These are phyloP conservation scores for Sarocladiaceae sp. DNA, from an alignment of 2,329 filamentous ascomycete species.

Conservation along the genomic window DNA sequence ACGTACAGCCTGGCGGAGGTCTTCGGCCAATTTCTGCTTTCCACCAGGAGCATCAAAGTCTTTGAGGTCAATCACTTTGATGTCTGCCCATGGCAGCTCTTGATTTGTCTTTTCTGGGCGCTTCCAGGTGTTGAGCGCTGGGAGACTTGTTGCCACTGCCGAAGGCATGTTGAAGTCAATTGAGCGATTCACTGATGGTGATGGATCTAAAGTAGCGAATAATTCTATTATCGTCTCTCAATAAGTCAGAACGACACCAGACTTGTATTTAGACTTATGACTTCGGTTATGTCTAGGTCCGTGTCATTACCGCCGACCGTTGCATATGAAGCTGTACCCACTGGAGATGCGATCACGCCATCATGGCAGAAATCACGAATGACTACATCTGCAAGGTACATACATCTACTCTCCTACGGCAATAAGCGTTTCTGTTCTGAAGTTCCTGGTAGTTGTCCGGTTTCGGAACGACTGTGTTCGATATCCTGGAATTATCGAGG, in stretches of 20 bases:
- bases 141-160: neutral
- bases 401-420: neutral
- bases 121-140: conserved; percentile 15
- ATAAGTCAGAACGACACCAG: no score
- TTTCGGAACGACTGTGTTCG: no score
- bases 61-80: conserved; percentile 45
- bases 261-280: no score
- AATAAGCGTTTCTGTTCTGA: neutral
- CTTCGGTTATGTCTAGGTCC: no score
- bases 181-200: neutral
- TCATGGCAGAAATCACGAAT: conserved; percentile 3
- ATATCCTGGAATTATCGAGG: no score
- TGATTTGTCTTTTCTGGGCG: conserved; percentile 21
- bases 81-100: conserved; percentile 39
- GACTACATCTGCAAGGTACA: no score
- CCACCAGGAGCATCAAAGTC: conserved; percentile 42
- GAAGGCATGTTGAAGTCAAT: neutral
- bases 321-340: neutral
- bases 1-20: conserved; percentile 42
- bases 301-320: no score
- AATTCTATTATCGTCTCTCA: no score
- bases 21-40: conserved; percentile 42
- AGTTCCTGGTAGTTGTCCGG: neutral
- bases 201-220: no score
- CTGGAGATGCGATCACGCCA: neutral